These are phyloP conservation scores for Lepidium africanum DNA, from an alignment of 345 rosid species.

Conservation along the genomic window DNA sequence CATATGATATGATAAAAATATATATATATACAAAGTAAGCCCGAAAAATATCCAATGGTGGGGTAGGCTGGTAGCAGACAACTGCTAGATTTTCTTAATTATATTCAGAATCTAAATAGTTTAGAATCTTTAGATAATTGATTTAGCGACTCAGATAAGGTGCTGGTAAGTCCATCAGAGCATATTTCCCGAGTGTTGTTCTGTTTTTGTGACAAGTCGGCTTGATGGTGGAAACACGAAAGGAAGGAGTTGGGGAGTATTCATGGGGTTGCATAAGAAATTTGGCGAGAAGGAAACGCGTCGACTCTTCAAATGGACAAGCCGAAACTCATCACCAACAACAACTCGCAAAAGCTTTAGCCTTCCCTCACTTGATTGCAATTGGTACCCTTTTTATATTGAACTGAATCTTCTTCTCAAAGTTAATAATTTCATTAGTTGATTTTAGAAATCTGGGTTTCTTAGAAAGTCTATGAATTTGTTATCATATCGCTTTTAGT, in stretches of 20 bases:
- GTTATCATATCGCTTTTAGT: neutral
- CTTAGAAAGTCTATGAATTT: neutral
- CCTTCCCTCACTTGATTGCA: constrained; percentile 67
- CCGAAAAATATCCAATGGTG: neutral
- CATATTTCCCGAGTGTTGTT: neutral
- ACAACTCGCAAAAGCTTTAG: constrained; percentile 67
- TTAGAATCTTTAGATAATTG: neutral
- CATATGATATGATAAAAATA: too few species aligned
- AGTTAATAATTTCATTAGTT: neutral
- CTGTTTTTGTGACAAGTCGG: constrained; percentile 30
- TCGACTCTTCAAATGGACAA: constrained; percentile 49
- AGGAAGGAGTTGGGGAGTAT: constrained; percentile 22
- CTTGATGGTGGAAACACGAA: constrained; percentile 33
- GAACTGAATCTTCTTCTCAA: neutral
- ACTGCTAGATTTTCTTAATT: neutral
- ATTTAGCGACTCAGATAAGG: neutral
- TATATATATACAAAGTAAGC: neutral
- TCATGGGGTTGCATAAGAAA: constrained; percentile 39
- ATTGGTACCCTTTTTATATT: constrained; percentile 37
- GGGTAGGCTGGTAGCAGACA: neutral
- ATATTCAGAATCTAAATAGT: neutral
- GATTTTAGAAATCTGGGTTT: neutral
- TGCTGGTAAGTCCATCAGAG: neutral
- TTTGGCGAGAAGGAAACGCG: constrained; percentile 64
- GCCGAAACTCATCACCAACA: constrained; percentile 26